Percentiles rank a stretch among this genome's conserved stretches.
These are phyloP conservation scores for Calonectria multiphialidica DNA, from an alignment of 2,329 filamentous ascomycete species.

Conservation along the genomic window DNA sequence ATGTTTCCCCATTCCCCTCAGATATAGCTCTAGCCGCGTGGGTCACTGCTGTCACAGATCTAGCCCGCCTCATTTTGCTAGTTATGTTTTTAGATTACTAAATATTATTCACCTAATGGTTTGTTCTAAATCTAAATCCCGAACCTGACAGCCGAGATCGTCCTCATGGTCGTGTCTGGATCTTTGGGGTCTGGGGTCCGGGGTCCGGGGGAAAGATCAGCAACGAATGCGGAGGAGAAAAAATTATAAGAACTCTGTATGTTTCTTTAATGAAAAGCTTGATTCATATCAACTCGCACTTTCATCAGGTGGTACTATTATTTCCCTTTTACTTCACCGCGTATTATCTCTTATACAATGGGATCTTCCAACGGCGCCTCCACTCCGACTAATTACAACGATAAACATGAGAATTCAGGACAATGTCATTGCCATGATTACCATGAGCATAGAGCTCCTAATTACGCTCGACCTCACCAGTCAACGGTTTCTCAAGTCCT, in stretches of 20 bases:
- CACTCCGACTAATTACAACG: constrained; percentile 41
- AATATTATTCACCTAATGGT: not conserved
- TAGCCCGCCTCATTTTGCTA: not conserved
- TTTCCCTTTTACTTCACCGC: not conserved
- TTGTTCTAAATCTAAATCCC: not conserved
- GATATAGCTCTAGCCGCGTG: constrained; percentile 33
- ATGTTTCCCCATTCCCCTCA: constrained; percentile 20
- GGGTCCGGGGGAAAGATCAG: constrained; percentile 4
- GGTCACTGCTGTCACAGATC: constrained; percentile 16
- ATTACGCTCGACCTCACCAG: constrained; percentile 44
- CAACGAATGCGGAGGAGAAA: not conserved
- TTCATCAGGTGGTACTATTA: not conserved
- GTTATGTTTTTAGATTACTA: not conserved
- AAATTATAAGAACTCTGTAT: constrained; percentile 8
- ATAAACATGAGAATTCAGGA: constrained; percentile 33
- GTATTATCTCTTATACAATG: constrained; percentile 28
- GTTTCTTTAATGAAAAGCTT: not conserved
- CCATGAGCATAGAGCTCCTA: constrained; percentile 24
- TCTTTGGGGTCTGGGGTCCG: not conserved
- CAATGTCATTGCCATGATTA: constrained; percentile 30
- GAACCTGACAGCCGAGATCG: not conserved
- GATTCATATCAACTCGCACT: not conserved
- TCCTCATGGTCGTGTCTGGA: not conserved
- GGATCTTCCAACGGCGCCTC: constrained; percentile 39
- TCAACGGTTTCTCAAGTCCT: constrained; percentile 51